Evolutionary conservation across 768 basidiomycete species (phyloP), one percentile per base, ranked within the genome.

Genomic region (Rhizopogon vulgaris): DNA sequence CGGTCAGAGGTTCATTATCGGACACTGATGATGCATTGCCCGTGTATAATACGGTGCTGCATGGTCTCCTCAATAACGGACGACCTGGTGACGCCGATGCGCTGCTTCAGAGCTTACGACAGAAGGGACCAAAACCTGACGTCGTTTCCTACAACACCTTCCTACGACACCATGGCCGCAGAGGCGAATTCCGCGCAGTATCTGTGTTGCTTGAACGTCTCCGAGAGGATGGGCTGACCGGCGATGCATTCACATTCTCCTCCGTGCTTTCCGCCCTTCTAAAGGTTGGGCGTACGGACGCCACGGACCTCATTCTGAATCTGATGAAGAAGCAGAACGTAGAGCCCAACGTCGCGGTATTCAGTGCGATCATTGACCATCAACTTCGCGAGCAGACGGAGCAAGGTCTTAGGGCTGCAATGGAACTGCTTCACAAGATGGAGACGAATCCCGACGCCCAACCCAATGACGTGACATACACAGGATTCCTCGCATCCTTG

Each of bases 191-290:
- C 60, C 76, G 78, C 49, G 72, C 70, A 2, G 73, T 94, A 54
- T 79, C 82, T 3, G 56, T 66, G 15, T 65, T 83, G 22, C 68
- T 98, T 42, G 75, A 76, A 42, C 67, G 73, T 52, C 82, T 95
- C 72, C 66, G 72, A 24, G 63, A 72, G 12, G 73, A 69, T 1
- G 74, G 75, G 0, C 60, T 95, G 32, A 59, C 68, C 18, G 88
- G 91, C 6, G 90, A 97, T 64, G 80, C 88, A 10, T 82, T 85
- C 67, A 96, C 88, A 0, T 97, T 85, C 66, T 92, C 94, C 3
- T 92, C 85, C 11, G 76, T 97, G 30, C 80, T 97, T 15, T 80
- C 85, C 24, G 85, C 89, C 1, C 65, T 95, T 49, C 77, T 93
- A 46, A 80, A 79, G 56, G 79, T 79, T 12, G 83, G 84, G 9